Percentiles rank a stretch among this genome's conserved stretches.
Evolutionary conservation across 768 basidiomycete species (phyloP).

Genomic region (Ramaria sp.): DNA sequence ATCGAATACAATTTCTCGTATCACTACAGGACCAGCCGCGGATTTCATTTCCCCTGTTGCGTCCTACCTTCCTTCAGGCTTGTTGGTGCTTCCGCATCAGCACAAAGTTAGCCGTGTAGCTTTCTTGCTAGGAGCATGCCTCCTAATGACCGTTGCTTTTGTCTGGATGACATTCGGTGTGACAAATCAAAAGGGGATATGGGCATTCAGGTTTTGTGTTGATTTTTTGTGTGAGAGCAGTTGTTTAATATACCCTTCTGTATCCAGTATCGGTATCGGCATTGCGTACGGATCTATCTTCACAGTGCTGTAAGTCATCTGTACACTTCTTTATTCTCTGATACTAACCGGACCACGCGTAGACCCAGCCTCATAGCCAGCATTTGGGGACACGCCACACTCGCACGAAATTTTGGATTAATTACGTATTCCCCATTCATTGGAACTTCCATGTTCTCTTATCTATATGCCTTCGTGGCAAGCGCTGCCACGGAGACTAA

Average conservation of each 20-base stretch:
- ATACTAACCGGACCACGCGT: slow-evolving; percentile 4
- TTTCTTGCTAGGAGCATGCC: slow-evolving; percentile 42
- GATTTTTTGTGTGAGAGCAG: background rate
- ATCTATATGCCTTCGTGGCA: slow-evolving; percentile 64
- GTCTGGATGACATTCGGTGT: slow-evolving; percentile 43
- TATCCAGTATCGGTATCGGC: slow-evolving; percentile 49
- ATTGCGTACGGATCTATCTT: slow-evolving; percentile 60
- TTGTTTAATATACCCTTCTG: background rate
- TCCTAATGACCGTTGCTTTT: slow-evolving; percentile 40
- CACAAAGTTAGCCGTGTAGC: slow-evolving; percentile 49
- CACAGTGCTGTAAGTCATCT: slow-evolving; percentile 49
- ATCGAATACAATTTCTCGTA: slow-evolving; percentile 60
- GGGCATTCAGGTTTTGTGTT: slow-evolving; percentile 50
- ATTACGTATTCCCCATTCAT: slow-evolving; percentile 66
- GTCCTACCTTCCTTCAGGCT: slow-evolving; percentile 28
- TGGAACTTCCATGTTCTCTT: slow-evolving; percentile 69
- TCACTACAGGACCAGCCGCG: slow-evolving; percentile 57
- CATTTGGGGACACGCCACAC: slow-evolving; percentile 59
- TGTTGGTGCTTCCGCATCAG: slow-evolving; percentile 29
- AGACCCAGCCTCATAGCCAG: slow-evolving; percentile 64
- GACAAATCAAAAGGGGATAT: slow-evolving; percentile 40
- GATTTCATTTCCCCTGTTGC: slow-evolving; percentile 61
- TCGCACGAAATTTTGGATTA: slow-evolving; percentile 62
- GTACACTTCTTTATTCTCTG: background rate
- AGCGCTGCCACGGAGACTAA: slow-evolving; percentile 32